Evolutionary conservation across 2,329 filamentous ascomycete genomes (phyloP), one percentile per base, ranked within the genome.

Genomic region (Thielaviopsis ethacetica): DNA sequence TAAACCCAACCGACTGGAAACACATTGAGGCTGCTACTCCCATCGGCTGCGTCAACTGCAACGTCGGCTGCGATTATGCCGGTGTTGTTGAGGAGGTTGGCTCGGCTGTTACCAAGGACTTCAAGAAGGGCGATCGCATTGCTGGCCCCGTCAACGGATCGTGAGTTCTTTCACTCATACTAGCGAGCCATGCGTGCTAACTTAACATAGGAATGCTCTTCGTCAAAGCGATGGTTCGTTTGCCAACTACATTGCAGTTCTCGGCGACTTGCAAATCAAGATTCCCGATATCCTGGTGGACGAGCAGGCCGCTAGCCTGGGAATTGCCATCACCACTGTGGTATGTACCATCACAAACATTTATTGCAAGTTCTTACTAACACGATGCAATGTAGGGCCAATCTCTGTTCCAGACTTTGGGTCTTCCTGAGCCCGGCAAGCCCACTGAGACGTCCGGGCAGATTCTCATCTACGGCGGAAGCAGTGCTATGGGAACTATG

Each of bases 401-500:
- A 68, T 72, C 69, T 2, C 70, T 79, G n/a, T 78, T 77, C 67
- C 71, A 76, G 62, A 65, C 66, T 24, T 71, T 78, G 2, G 61
- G 68, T 57, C 70, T 78, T 2, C 72, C 73, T 0, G 67, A 79
- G 7, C 80, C 81, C 3, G 69, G 63, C 49, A 56, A 66, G 12
- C 65, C 70, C 54, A 17, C 56, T 24, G 56, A 56, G 26, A 60
- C 52, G 38, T 7, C 38, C 2, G 65, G 70, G 61, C 67, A 71
- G 2, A 65, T 76, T 59, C 66, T 73, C 51, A 70, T 71, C 61
- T 73, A 74, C 54, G 73, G 71, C 53, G 71, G 70, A n/a, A 76
- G 76, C 66, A 79, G 73, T 38, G 77, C 76, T 22, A 78, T 77
- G n/a, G 74, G 73, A 70, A 76, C 78, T 63, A 76, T 76, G 64